phyloP scores from a whole-genome alignment of 305 asterid species.

The Fraxinus nigra region DNA sequence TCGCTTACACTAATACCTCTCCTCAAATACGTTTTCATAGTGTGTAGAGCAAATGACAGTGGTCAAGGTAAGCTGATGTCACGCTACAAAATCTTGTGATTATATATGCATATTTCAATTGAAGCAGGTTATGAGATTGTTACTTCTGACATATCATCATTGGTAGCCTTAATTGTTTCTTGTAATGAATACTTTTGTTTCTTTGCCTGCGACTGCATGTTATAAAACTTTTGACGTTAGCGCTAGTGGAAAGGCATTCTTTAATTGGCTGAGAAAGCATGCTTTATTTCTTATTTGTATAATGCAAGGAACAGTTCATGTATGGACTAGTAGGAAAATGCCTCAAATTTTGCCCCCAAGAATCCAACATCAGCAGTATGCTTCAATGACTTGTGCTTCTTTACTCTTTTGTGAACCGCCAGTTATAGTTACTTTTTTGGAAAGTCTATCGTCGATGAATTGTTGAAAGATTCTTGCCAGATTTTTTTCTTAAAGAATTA shows the following conservation, averaged over 20 bases:
- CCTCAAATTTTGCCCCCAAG: not conserved
- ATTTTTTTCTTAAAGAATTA: not conserved
- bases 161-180: not conserved
- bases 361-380: not conserved
- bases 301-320: not conserved
- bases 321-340: not conserved
- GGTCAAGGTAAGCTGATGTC: slow-evolving; percentile 72
- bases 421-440: not conserved
- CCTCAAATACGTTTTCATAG: slow-evolving; percentile 92
- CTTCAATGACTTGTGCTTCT: not conserved
- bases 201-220: not conserved
- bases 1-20: slow-evolving; percentile 91
- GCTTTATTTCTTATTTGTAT: not conserved
- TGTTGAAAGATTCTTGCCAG: not conserved
- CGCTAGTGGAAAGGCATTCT: not conserved
- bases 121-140: not conserved
- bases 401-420: not conserved
- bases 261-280: not conserved
- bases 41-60: slow-evolving; percentile 93
- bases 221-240: not conserved
- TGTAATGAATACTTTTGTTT: not conserved
- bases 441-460: not conserved
- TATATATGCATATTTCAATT: not conserved
- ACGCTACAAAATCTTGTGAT: not conserved
- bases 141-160: not conserved